A percentile compares a stretch with the other conserved stretches of the same genome.
These are phyloP conservation scores for Verticillium albo-atrum DNA, from an alignment of 2,329 filamentous ascomycete species.

Conservation along the genomic window DNA sequence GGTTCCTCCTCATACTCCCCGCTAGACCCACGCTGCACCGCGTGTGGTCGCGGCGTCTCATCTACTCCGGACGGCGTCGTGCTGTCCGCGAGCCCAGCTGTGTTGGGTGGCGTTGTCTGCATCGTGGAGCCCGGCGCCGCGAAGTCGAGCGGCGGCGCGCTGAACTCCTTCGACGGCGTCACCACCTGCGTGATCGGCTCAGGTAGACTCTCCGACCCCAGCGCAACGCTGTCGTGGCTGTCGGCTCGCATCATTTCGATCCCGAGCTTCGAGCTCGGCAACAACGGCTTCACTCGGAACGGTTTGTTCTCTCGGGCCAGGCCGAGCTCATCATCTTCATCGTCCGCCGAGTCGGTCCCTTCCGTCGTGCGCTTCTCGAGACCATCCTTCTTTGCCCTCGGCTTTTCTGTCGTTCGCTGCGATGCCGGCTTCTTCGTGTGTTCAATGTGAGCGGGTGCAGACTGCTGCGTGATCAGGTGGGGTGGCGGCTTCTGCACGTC, in stretches of 20 bases:
- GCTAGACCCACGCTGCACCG: slow-evolving; percentile 12
- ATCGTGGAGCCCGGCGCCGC: slow-evolving; percentile 16
- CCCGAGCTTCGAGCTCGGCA: slow-evolving; percentile 82
- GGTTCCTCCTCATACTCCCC: slow-evolving; percentile 30
- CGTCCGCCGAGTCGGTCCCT: slow-evolving; percentile 81
- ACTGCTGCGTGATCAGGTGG: slow-evolving; percentile 55
- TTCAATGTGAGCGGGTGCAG: slow-evolving; percentile 60
- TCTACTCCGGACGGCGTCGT: slow-evolving; percentile 24
- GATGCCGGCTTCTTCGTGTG: slow-evolving; percentile 43
- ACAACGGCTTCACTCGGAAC: slow-evolving; percentile 48
- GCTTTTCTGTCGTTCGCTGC: slow-evolving; percentile 67
- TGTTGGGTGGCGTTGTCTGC: slow-evolving; percentile 23
- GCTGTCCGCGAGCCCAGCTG: slow-evolving; percentile 14
- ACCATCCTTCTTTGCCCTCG: slow-evolving; percentile 69
- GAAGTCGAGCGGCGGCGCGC: slow-evolving; percentile 22
- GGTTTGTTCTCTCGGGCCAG: slow-evolving; percentile 31
- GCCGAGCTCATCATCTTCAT: slow-evolving; percentile 89
- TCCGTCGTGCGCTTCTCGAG: slow-evolving; percentile 70
- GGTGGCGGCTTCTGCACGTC: slow-evolving; percentile 40
- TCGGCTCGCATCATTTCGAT: slow-evolving; percentile 98
- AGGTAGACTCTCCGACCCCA: slow-evolving; percentile 44
- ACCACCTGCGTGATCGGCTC: slow-evolving; percentile 50
- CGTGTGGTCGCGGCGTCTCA: slow-evolving; percentile 37
- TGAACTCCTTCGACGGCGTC: slow-evolving; percentile 41
- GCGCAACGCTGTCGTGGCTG: slow-evolving; percentile 75